Percentiles rank a stretch among this genome's conserved stretches.
These are phyloP conservation scores for Zea mays DNA, from an alignment of 176 grass and related monocot species.

Conservation along the genomic window Zm-B73-REFERENCE-NAM-5.0 NC_050103.1:150432501-150433000, in stretches of 20 bases:
- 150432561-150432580: not conserved
- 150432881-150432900: constrained; percentile 1
- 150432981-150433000: constrained; percentile 97
- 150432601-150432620: not conserved
- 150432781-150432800: not conserved
- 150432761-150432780: not conserved
- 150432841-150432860: not conserved
- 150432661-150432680: constrained; percentile 17
- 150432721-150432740: not conserved
- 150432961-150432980: constrained; percentile 78
- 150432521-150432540: constrained; percentile 20
- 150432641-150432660: constrained; percentile 17
- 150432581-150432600: not conserved
- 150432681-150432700: constrained; percentile 1
- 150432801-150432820: not conserved
- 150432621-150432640: not conserved
- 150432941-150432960: constrained; percentile 93
- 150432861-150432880: constrained; percentile 22
- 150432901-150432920: constrained; percentile 31
- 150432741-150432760: not conserved
- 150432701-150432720: not conserved
- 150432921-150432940: constrained; percentile 97
- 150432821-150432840: not conserved
- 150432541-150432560: constrained; percentile 19
- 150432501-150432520: not conserved